These are phyloP conservation scores for Cystobasidium ongulense DNA, from an alignment of 768 basidiomycete genomes.

Conservation along the genomic window DNA sequence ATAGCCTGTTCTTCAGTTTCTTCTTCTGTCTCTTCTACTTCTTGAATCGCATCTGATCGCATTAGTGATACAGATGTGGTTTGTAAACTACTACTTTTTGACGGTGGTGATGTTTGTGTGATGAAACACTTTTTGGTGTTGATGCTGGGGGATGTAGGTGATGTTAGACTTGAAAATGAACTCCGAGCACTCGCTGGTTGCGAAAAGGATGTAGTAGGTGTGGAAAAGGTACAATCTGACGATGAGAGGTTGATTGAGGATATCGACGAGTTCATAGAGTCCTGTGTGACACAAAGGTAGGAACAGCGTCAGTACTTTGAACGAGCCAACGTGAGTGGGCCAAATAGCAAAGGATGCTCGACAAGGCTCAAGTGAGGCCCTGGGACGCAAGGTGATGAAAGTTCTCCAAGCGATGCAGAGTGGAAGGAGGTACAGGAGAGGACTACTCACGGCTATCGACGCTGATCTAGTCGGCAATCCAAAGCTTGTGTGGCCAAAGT, in stretches of 20 bases:
- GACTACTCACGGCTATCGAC: neutral
- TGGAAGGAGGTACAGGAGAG: neutral
- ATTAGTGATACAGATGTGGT: neutral
- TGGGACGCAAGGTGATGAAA: no score
- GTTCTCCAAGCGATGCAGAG: no score
- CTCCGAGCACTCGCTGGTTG: neutral
- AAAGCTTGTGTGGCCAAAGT: neutral
- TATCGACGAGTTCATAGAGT: neutral
- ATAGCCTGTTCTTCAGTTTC: slow-evolving; percentile 7
- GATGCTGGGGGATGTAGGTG: neutral
- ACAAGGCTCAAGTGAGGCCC: neutral
- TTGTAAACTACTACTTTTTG: neutral
- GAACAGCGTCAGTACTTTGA: neutral
- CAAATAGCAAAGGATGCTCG: neutral
- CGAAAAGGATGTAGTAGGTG: neutral
- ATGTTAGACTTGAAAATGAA: neutral
- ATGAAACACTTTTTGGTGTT: neutral
- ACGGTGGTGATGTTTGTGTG: neutral
- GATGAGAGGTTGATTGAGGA: neutral
- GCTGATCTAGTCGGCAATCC: neutral
- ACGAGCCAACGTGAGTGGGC: neutral
- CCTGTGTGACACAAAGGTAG: neutral
- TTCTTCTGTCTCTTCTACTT: neutral
- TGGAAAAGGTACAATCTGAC: neutral
- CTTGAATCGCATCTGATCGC: neutral